Evolutionary conservation across 2,329 filamentous ascomycete genomes (phyloP).

Genomic region (Hypoxylon sp.): DNA sequence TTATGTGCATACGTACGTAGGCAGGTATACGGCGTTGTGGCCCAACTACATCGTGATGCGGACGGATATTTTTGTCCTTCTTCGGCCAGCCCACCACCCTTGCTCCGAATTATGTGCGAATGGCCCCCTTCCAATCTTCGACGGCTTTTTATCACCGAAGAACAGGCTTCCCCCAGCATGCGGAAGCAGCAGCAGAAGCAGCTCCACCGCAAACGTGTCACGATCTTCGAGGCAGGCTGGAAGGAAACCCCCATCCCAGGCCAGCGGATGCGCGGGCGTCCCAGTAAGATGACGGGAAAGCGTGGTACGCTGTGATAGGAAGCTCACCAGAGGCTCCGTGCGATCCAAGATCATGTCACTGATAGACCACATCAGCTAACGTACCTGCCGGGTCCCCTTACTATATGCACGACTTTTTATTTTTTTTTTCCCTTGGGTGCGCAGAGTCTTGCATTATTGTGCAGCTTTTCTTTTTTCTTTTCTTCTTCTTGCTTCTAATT

Average conservation of each 20-base stretch:
- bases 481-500: too few species aligned
- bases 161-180: slow-evolving; percentile 55
- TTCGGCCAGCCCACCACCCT: too few species aligned
- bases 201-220: slow-evolving; percentile 54
- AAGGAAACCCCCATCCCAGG: too few species aligned
- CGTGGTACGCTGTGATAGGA: slow-evolving; percentile 55
- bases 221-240: slow-evolving; percentile 50
- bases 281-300: slow-evolving; percentile 55
- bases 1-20: slow-evolving; percentile 29
- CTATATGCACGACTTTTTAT: slow-evolving; percentile 1
- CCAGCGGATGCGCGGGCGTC: slow-evolving; percentile 53
- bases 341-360: slow-evolving; percentile 46
- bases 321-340: slow-evolving; percentile 51
- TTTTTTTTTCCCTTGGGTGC: too few species aligned
- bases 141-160: slow-evolving; percentile 49
- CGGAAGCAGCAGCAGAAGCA: slow-evolving; percentile 51
- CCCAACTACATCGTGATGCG: slow-evolving; percentile 25
- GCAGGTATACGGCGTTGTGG: slow-evolving; percentile 7
- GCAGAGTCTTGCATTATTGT: too few species aligned
- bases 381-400: slow-evolving; percentile 28
- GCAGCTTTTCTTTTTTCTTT: slow-evolving; percentile 3
- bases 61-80: slow-evolving; percentile 10
- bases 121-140: too few species aligned
- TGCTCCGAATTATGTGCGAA: too few species aligned
- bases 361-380: slow-evolving; percentile 7